Conservation (phyloP, 805 yeast species). For the Candida anglica region DNA sequence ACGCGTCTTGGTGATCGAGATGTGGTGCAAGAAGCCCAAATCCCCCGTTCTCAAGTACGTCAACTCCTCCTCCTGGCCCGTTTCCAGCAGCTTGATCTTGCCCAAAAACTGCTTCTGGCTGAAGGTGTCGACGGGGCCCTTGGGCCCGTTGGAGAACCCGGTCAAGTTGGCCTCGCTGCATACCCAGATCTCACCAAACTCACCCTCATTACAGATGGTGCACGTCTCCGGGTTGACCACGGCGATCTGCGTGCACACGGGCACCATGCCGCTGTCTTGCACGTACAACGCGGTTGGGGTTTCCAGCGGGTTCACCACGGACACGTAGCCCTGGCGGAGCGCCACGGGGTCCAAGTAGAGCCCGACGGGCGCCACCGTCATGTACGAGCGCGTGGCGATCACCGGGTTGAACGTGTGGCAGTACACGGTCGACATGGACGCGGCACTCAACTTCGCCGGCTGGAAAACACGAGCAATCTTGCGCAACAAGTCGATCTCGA, state of each 20-base stretch:
- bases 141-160: constrained; percentile 54
- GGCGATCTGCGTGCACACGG: constrained; percentile 89
- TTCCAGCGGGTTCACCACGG: constrained; percentile 71
- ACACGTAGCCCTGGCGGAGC: constrained; percentile 82
- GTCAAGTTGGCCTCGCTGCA: constrained; percentile 78
- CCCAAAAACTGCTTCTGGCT: constrained; percentile 54
- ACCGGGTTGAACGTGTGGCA: constrained; percentile 79
- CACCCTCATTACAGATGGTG: constrained; percentile 78
- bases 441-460: constrained; percentile 58
- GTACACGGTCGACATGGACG: constrained; percentile 73
- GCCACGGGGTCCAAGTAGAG: constrained; percentile 84
- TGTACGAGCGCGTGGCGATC: constrained; percentile 78
- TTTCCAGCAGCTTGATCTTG: constrained; percentile 59
- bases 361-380: constrained; percentile 85
- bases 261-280: constrained; percentile 95
- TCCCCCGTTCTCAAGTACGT: constrained; percentile 88
- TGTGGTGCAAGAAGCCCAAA: constrained; percentile 83
- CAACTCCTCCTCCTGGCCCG: constrained; percentile 45
- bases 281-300: constrained; percentile 67
- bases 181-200: constrained; percentile 97
- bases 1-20: constrained; percentile 44
- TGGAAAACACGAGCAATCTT: constrained; percentile 60
- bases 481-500: constrained; percentile 56
- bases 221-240: constrained; percentile 93
- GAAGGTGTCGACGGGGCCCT: constrained; percentile 49